Base-by-base conservation (phyloP, 2,329 filamentous ascomycete genomes). In the Claviceps sp. region DNA sequence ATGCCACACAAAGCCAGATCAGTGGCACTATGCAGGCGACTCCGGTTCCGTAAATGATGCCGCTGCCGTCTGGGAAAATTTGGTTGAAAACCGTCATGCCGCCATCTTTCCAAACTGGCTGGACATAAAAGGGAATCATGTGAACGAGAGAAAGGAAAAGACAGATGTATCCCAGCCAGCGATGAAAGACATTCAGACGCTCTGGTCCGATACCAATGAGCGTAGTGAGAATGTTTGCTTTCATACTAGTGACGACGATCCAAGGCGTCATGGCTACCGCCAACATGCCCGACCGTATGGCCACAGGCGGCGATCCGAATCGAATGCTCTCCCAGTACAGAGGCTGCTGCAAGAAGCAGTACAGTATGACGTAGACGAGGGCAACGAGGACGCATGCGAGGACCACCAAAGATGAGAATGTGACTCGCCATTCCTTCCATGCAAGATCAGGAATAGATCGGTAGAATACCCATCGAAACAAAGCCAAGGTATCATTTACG, bases 131-230 rank as follows among this genome's bases (percentile, higher is more conserved):
- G 0, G 91, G 91, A 16, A 95, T 73, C 20, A 84, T 87, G 63
- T 97, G 91, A 18, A 95, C 76, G 51, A 96, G 72, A 30, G 86
- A 84, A 53, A 96, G 72, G 55, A 94, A 84, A 1, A 95, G 73
- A 62, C 86, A 93, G 11, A 96, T 70, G 63, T 95, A 95, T 30
- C 85, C 88, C 7, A 86, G 81, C 90, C 90, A 97, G 60, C 91
- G 82, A 68, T 97, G 91, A 54, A 96, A 77, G 37, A 96, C 90
- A 59, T 95, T 96, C 49, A 97, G 76, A 48, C 91, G 78, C 65
- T 97, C 91, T 40, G 93, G 90, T 3, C 89, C 88, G 58, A 97
- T 91, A 14, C 91, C 91, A 4, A 90, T 95, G 53, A 96, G 69
- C 52, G 90, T 69, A 1, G 86, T 85, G 52, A 97, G 77, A 37